These are phyloP conservation scores for Debaryomyces coudertii DNA, from an alignment of 1,139 yeast species.

Conservation along the genomic window DNA sequence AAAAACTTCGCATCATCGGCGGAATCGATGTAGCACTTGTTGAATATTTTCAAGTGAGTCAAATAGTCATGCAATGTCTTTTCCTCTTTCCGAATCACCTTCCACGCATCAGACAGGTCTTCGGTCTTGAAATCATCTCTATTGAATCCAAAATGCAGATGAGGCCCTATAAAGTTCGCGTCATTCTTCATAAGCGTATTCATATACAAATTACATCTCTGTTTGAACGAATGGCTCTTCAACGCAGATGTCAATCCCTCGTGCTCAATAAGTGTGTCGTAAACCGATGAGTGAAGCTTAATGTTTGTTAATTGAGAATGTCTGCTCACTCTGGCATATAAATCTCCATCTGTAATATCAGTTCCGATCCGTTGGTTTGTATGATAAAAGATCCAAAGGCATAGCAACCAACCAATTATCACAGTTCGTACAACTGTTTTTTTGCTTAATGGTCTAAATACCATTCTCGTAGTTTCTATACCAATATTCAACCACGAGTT, in stretches of 20 bases:
- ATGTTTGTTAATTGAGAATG: neutral
- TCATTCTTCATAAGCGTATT: constrained; percentile 26
- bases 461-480: neutral
- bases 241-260: neutral
- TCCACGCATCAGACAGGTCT: constrained; percentile 18
- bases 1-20: constrained; percentile 1
- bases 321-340: neutral
- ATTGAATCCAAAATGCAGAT: constrained; percentile 21
- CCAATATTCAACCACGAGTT: neutral
- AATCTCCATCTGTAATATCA: neutral
- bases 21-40: constrained; percentile 39
- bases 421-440: neutral
- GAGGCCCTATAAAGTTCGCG: constrained; percentile 28
- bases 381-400: neutral
- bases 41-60: constrained; percentile 44
- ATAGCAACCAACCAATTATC: neutral
- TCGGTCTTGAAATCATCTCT: constrained; percentile 15
- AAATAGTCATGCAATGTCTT: constrained; percentile 43
- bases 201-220: constrained; percentile 36
- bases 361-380: neutral
- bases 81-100: constrained; percentile 27
- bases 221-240: constrained; percentile 4
- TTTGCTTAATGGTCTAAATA: neutral
- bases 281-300: neutral
- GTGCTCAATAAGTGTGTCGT: constrained; percentile 1